Conservation (phyloP, 768 basidiomycete species). For the Mycena sanguinolenta region DNA sequence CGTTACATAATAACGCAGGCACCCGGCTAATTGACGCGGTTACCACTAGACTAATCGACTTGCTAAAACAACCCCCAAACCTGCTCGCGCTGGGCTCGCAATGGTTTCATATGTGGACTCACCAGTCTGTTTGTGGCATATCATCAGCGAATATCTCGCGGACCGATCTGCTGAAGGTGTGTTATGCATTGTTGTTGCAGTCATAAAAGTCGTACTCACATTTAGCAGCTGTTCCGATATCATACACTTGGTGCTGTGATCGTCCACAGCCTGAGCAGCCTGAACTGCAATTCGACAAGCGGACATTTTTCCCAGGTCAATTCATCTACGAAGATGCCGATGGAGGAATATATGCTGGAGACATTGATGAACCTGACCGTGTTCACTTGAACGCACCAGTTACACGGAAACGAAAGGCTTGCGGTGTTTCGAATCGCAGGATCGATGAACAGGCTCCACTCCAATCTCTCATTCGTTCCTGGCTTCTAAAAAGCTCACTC, state of each 20-base stretch:
- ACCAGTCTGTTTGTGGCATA: slow-evolving; percentile 2
- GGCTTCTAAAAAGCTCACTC: too few species aligned
- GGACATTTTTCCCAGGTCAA: background rate
- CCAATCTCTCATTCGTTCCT: too few species aligned
- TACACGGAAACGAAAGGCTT: background rate
- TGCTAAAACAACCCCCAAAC: too few species aligned
- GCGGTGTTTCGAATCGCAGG: slow-evolving; percentile 23
- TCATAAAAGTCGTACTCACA: too few species aligned
- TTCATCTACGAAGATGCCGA: background rate
- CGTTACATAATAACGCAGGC: too few species aligned
- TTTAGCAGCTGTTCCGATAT: background rate
- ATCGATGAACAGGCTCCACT: slow-evolving; percentile 34
- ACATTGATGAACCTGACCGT: too few species aligned
- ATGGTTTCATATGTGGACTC: slow-evolving; percentile 13
- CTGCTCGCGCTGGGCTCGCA: slow-evolving; percentile 11
- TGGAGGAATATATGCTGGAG: background rate
- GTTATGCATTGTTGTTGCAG: background rate
- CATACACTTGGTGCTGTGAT: slow-evolving; percentile 6
- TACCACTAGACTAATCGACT: too few species aligned
- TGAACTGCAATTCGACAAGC: background rate
- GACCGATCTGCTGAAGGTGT: background rate
- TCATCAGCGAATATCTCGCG: background rate
- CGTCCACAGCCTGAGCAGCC: background rate
- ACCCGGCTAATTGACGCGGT: too few species aligned
- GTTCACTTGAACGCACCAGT: slow-evolving; percentile 11